Percentiles rank a stretch among this genome's conserved stretches.
These are phyloP conservation scores for Astragalus glycyphyllos DNA, from an alignment of 306 rosid genomes.

Conservation along the genomic window DNA sequence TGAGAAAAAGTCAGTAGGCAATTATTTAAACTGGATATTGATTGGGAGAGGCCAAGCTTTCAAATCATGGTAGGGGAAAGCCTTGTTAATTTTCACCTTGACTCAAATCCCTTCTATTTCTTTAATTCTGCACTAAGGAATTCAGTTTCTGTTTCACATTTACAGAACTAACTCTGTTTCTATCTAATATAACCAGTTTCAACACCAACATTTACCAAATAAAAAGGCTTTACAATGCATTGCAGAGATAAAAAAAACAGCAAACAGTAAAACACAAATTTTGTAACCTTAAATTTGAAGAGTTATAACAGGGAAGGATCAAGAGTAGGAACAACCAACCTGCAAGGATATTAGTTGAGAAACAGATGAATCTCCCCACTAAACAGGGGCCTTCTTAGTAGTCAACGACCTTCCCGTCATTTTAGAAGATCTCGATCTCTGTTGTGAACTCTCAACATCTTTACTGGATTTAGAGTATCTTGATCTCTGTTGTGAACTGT, in stretches of 20 bases:
- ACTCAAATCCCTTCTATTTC: too few relatives aligned
- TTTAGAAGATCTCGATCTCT: slow-evolving; percentile 41
- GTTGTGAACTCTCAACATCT: slow-evolving; percentile 27
- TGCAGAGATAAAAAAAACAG: slow-evolving; percentile 3
- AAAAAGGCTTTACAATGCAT: neutral
- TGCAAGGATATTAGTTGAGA: slow-evolving; percentile 26
- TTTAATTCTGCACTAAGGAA: too few relatives aligned
- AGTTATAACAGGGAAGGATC: slow-evolving; percentile 26
- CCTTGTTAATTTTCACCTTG: too few relatives aligned
- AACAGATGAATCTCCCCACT: slow-evolving; percentile 26
- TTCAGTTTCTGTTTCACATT: too few relatives aligned
- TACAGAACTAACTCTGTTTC: too few relatives aligned
- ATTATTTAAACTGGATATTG: neutral
- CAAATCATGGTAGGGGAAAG: too few relatives aligned
- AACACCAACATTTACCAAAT: slow-evolving; percentile 18
- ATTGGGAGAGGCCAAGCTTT: neutral
- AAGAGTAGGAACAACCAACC: slow-evolving; percentile 41
- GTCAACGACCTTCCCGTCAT: slow-evolving; percentile 36
- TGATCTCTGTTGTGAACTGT: neutral
- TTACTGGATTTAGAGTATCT: neutral
- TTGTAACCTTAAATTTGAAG: slow-evolving; percentile 22
- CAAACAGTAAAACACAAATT: neutral
- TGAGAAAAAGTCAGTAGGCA: too few relatives aligned
- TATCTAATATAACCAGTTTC: too few relatives aligned
- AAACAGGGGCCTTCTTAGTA: slow-evolving; percentile 42